Evolutionary conservation across 345 rosid species (phyloP).

Genomic region (Populus simonii): DNA sequence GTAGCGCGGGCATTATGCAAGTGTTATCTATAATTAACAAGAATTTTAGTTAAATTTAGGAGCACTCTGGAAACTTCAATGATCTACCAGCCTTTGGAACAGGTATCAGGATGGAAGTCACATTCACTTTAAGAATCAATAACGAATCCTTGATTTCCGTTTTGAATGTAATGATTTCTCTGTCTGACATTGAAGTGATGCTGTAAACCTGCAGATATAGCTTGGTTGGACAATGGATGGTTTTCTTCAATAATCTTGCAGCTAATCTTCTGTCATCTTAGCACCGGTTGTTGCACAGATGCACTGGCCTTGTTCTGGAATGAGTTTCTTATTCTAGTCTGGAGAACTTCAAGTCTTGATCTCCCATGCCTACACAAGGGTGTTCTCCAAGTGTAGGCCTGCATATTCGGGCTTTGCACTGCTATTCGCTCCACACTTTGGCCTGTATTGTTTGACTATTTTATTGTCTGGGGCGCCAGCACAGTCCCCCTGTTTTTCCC

Average conservation of each 20-base stretch:
- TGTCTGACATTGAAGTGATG: not conserved
- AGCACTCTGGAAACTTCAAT: too few relatives aligned
- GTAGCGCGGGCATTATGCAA: too few relatives aligned
- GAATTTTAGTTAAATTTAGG: too few relatives aligned
- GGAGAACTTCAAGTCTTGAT: not conserved
- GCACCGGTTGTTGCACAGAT: not conserved
- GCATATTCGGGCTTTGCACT: not conserved
- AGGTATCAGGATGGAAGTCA: too few relatives aligned
- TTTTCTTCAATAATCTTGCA: not conserved
- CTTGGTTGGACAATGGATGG: not conserved
- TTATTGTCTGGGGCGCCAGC: not conserved
- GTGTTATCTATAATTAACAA: too few relatives aligned
- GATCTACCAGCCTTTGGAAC: too few relatives aligned
- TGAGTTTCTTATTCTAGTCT: not conserved
- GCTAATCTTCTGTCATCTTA: not conserved
- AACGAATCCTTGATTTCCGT: too few relatives aligned
- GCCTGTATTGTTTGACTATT: not conserved
- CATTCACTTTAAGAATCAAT: too few relatives aligned
- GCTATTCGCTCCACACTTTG: not conserved
- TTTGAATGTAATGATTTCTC: too few relatives aligned
- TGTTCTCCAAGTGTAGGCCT: not conserved
- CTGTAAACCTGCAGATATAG: not conserved
- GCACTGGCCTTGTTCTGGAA: not conserved
- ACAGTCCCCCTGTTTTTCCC: not conserved
- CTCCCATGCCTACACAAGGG: not conserved